These are phyloP conservation scores for Williopsis jadinii DNA, from an alignment of 1,139 yeast genomes.

Conservation along the genomic window DNA sequence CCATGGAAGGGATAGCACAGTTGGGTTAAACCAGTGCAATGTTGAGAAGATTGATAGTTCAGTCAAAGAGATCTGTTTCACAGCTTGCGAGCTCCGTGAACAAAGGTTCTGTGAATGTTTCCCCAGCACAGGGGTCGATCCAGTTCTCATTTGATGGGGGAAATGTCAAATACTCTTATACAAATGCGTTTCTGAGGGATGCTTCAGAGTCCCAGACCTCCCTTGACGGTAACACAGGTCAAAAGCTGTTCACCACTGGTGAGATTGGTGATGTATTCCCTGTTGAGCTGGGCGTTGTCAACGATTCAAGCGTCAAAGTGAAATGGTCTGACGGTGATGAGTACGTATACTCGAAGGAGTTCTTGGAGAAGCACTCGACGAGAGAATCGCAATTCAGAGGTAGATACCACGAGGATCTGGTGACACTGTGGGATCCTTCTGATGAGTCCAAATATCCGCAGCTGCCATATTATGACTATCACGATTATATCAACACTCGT, in stretches of 20 bases:
- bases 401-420: conserved; percentile 27
- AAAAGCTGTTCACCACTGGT: conserved; percentile 63
- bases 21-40: no score
- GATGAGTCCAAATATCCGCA: conserved; percentile 21
- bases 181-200: conserved; percentile 58
- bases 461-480: conserved; percentile 29
- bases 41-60: no score
- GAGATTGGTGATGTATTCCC: conserved; percentile 30
- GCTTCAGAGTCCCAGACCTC: conserved; percentile 45
- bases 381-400: conserved; percentile 27
- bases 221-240: conserved; percentile 51
- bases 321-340: conserved; percentile 51
- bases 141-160: conserved; percentile 9
- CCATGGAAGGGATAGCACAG: no score
- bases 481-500: conserved; percentile 37
- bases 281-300: conserved; percentile 21
- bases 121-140: conserved; percentile 5
- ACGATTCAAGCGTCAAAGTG: conserved; percentile 34
- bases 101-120: not conserved
- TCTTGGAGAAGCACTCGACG: conserved; percentile 40
- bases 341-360: conserved; percentile 40
- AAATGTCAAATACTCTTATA: conserved; percentile 27
- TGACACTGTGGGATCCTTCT: conserved; percentile 34
- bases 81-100: not conserved
- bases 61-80: not conserved